Evolutionary conservation across 164 flowering plant species (phyloP), one percentile per base, ranked within the genome.

Genomic region (Aristolochia californica): DNA sequence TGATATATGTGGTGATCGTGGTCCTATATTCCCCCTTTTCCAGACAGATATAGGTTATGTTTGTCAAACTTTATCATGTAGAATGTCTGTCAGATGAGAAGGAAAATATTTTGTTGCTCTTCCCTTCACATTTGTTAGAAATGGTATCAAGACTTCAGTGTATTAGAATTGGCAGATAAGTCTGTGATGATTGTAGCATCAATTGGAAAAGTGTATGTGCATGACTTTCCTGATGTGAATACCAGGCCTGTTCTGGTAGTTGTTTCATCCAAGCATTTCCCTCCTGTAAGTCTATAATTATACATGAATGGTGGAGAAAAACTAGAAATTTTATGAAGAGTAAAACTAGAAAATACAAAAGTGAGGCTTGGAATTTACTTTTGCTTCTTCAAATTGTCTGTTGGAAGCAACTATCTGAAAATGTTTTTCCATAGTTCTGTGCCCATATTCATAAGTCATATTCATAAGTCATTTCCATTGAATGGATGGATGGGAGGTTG

Each of bases 131-230:
- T 43, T 16, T 50, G 43, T 58, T 61, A 91, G 98, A 87, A 72
- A 77, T 91, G 98, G 95, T 91, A 84, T 62, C 74, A 75, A 74
- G 96, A 88, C 54, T 82, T 88, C 68, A 74, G 82, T 24, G 89
- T 88, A 24, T 78, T 88, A 59, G 69, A 81, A 26, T 62, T 91
- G 64, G 66, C 87, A 30, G 91, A 88, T 59, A 84, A 82, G 57
- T 70, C 82, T 0, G 78, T 91, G 40, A 70, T 70, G 63, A 52
- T 23, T 22, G 48, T 72, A 38, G 91, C 89, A 53, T 61, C 60
- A 59, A 85, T 87, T 27, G 91, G 97, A 66, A 88, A 88, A 70
- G 73, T 84, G 13, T 87, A 69, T 60, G 76, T 93, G 65, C 98
- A 87, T 70, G 91, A 85, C 58, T 77, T 34, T 78, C 83, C 80